phyloP scores from a whole-genome alignment of 2,329 filamentous ascomycete genomes.

The Hymenoscyphus linearis region DNA sequence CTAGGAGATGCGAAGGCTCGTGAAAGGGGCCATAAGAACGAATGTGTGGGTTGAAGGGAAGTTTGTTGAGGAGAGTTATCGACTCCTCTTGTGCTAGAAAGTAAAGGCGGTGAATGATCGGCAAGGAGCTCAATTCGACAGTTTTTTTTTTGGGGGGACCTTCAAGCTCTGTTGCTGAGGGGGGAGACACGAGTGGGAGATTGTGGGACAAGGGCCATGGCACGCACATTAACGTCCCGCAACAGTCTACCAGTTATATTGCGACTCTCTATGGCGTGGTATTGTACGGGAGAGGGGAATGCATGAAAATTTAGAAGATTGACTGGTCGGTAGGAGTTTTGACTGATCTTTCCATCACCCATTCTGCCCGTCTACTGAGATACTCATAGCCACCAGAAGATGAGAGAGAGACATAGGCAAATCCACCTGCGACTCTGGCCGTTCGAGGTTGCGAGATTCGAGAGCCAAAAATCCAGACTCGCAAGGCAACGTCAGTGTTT shows the following conservation, averaged over 20 bases:
- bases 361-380: neutral
- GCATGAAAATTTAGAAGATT: neutral
- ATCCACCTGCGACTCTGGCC: neutral
- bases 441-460: too few species aligned
- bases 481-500: too few species aligned
- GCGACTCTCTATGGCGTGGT: neutral
- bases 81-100: neutral
- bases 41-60: slow-evolving; percentile 10
- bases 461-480: too few species aligned
- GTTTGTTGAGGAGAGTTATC: neutral
- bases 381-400: too few species aligned
- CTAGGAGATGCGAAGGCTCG: slow-evolving; percentile 12
- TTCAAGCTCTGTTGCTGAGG: neutral
- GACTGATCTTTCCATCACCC: neutral
- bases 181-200: neutral
- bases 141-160: neutral
- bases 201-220: neutral
- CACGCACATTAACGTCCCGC: neutral
- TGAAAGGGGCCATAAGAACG: slow-evolving; percentile 14
- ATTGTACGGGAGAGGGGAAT: neutral
- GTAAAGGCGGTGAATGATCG: slow-evolving; percentile 7
- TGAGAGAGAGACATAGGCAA: too few species aligned
- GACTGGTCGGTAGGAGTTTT: too few species aligned
- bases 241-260: neutral
- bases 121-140: neutral